Percentiles rank a stretch among this genome's conserved stretches.
These are phyloP conservation scores for Metschnikowia corniflorae DNA, from an alignment of 805 yeast species.

Conservation along the genomic window DNA sequence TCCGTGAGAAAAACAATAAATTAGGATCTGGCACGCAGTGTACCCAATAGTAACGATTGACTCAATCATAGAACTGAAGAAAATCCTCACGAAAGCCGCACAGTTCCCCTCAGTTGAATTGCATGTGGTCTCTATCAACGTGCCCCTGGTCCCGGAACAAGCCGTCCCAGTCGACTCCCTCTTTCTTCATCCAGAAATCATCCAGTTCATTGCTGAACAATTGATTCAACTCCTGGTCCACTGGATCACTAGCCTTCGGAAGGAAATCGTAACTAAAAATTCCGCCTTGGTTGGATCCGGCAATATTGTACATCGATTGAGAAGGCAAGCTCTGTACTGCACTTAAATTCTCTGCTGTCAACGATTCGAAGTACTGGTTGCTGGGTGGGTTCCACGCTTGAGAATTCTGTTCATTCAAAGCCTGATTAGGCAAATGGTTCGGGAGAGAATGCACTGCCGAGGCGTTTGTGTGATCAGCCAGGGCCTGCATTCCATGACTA, in stretches of 20 bases:
- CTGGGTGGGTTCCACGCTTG: background rate
- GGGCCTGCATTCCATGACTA: background rate
- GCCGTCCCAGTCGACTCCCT: conserved; percentile 13
- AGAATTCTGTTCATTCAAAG: background rate
- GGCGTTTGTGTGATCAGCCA: background rate
- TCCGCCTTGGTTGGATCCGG: background rate
- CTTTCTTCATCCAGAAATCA: conserved; percentile 9
- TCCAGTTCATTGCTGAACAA: conserved; percentile 16
- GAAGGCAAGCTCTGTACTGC: background rate
- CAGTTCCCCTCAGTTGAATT: no score
- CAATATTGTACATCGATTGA: background rate
- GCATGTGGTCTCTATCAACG: no score
- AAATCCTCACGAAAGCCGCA: no score
- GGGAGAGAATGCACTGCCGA: background rate
- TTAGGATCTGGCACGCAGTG: no score
- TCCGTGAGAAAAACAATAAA: no score
- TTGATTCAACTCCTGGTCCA: conserved; percentile 7
- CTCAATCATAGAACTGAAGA: no score
- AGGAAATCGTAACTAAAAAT: conserved; percentile 6
- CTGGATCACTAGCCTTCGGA: conserved; percentile 7
- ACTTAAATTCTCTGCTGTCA: background rate
- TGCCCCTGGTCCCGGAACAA: conserved; percentile 11
- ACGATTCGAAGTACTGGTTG: background rate
- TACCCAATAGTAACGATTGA: no score
- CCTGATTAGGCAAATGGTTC: background rate